Conservation (phyloP, 768 basidiomycete genomes). For the Gymnopilus dilepis region DNA sequence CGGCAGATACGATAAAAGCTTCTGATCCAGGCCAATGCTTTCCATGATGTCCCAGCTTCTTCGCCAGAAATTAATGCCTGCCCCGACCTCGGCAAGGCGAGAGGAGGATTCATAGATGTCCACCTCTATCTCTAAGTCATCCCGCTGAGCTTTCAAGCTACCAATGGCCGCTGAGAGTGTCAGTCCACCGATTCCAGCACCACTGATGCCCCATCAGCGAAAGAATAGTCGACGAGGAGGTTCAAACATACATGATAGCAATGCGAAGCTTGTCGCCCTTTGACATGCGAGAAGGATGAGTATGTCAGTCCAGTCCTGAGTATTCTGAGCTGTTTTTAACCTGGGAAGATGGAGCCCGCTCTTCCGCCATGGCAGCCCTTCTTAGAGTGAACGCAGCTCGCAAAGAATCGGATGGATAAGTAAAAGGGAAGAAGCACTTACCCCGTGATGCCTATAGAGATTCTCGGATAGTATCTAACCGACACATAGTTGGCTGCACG, state of each 20-base stretch:
- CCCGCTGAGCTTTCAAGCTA: slow-evolving; percentile 21
- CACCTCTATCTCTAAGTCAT: slow-evolving; percentile 37
- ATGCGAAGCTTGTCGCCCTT: not conserved
- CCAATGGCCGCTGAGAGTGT: slow-evolving; percentile 26
- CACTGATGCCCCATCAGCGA: slow-evolving; percentile 4
- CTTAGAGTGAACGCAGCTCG: too few relatives aligned
- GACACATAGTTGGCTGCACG: too few relatives aligned
- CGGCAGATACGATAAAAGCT: slow-evolving; percentile 22
- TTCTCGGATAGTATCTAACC: too few relatives aligned
- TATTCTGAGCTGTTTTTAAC: too few relatives aligned
- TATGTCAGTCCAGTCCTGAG: too few relatives aligned
- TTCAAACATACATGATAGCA: not conserved
- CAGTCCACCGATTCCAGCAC: slow-evolving; percentile 24
- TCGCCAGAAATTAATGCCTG: slow-evolving; percentile 48
- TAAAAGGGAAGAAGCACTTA: too few relatives aligned
- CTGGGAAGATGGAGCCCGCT: too few relatives aligned
- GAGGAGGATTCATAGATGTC: slow-evolving; percentile 49
- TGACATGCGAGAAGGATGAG: not conserved
- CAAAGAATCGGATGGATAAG: too few relatives aligned
- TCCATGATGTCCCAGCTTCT: slow-evolving; percentile 45
- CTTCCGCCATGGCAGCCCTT: too few relatives aligned
- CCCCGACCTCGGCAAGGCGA: slow-evolving; percentile 46
- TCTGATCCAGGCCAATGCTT: slow-evolving; percentile 39
- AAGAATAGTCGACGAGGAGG: too few relatives aligned
- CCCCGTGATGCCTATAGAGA: too few relatives aligned